These are phyloP conservation scores for Kwoniella heveanensis DNA, from an alignment of 768 basidiomycete genomes.

Conservation along the genomic window DNA sequence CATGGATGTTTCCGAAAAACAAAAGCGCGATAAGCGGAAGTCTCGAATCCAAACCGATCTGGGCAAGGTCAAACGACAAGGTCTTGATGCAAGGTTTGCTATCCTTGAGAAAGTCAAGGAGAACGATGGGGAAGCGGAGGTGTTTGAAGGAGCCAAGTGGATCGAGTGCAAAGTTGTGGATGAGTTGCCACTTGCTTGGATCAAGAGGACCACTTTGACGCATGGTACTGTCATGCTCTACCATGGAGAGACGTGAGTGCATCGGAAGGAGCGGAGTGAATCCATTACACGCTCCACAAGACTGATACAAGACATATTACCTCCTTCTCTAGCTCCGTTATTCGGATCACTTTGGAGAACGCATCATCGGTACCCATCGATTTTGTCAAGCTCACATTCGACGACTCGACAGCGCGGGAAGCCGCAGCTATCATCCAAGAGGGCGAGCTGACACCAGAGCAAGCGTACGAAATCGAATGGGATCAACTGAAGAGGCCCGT, in stretches of 20 bases:
- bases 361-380: conserved; percentile 78
- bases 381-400: conserved; percentile 81
- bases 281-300: too few species aligned
- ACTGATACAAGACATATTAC: too few species aligned
- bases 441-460: conserved; percentile 75
- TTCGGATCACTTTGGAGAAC: conserved; percentile 88
- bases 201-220: conserved; percentile 83
- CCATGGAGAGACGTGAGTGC: conserved; percentile 84
- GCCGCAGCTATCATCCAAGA: conserved; percentile 77
- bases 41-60: conserved; percentile 68
- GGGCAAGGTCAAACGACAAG: conserved; percentile 71
- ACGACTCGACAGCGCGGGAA: conserved; percentile 81
- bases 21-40: conserved; percentile 58
- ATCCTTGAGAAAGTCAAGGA: background rate
- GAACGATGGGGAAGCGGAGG: conserved; percentile 29
- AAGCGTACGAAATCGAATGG: conserved; percentile 88
- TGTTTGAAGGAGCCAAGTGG: conserved; percentile 57
- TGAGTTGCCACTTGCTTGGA: conserved; percentile 82
- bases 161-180: conserved; percentile 81
- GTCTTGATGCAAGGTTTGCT: conserved; percentile 65
- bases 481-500: conserved; percentile 74
- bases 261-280: too few species aligned
- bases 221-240: conserved; percentile 95
- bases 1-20: conserved; percentile 71
- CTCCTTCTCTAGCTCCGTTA: conserved; percentile 82